A percentile compares a stretch with the other conserved stretches of the same genome.
Evolutionary conservation across 2,329 filamentous ascomycete species (phyloP).

Genomic region (Nothomitra cinnamomea): DNA sequence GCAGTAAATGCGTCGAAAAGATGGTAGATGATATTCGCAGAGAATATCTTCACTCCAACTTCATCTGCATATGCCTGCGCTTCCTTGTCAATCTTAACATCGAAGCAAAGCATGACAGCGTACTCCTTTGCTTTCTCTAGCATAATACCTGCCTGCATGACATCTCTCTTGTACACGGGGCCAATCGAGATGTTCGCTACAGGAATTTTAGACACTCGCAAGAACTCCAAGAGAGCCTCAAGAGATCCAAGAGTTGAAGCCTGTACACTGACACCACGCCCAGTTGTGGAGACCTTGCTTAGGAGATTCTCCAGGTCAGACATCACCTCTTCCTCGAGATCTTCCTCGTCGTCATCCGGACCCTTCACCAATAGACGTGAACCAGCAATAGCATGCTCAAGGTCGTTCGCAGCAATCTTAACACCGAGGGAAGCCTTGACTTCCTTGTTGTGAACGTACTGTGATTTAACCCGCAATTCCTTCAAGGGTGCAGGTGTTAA

Average conservation of each 20-base stretch:
- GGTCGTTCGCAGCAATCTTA: slow-evolving; percentile 92
- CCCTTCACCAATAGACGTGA: slow-evolving; percentile 89
- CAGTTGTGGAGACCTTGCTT: slow-evolving; percentile 77
- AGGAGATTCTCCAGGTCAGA: slow-evolving; percentile 82
- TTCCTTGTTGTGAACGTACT: slow-evolving; percentile 97
- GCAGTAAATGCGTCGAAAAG: slow-evolving; percentile 92
- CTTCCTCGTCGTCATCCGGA: slow-evolving; percentile 89
- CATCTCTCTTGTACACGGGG: slow-evolving; percentile 93
- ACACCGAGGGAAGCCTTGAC: slow-evolving; percentile 97
- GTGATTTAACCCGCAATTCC: slow-evolving; percentile 85
- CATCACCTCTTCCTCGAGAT: slow-evolving; percentile 93
- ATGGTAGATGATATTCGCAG: slow-evolving; percentile 97
- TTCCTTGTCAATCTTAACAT: slow-evolving; percentile 98
- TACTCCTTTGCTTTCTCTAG: slow-evolving; percentile 87
- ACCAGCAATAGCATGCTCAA: slow-evolving; percentile 91
- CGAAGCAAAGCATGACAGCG: slow-evolving; percentile 99
- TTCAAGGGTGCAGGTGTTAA: slow-evolving; percentile 85
- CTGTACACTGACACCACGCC: slow-evolving; percentile 90
- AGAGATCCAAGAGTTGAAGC: slow-evolving; percentile 94
- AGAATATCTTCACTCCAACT: slow-evolving; percentile 93
- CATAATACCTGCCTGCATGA: slow-evolving; percentile 89
- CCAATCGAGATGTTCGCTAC: slow-evolving; percentile 95
- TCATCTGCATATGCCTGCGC: slow-evolving; percentile 82
- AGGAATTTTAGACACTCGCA: slow-evolving; percentile 90
- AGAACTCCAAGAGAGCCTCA: slow-evolving; percentile 89